A percentile compares a stretch with the other conserved stretches of the same genome.
Conservation (phyloP, 805 yeast genomes). For the Zygotorulaspora sp. region DNA sequence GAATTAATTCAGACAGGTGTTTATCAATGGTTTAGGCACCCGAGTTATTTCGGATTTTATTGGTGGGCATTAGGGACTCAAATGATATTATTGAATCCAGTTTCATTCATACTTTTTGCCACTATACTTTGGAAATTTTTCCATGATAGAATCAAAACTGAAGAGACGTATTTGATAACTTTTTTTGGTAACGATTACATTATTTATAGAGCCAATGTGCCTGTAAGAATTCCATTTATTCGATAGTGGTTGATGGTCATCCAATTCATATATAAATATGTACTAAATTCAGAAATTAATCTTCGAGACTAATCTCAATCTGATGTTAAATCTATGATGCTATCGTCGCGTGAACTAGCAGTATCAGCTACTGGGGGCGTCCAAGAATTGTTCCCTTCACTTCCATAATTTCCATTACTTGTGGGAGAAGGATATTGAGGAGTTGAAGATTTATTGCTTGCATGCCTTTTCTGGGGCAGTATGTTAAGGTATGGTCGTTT, state of each 20-base stretch:
- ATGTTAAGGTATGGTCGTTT: slow-evolving; percentile 26
- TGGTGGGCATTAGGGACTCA: slow-evolving; percentile 93
- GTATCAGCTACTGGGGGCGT: slow-evolving; percentile 6
- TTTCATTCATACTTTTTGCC: slow-evolving; percentile 51
- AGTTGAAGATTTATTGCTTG: slow-evolving; percentile 3
- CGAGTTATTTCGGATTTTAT: slow-evolving; percentile 86
- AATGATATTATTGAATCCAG: slow-evolving; percentile 59
- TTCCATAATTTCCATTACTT: slow-evolving; percentile 2
- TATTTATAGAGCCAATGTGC: slow-evolving; percentile 45
- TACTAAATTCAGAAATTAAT: too few relatives aligned
- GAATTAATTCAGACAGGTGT: slow-evolving; percentile 68
- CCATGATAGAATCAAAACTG: slow-evolving; percentile 57
- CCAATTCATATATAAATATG: too few relatives aligned
- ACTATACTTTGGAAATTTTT: slow-evolving; percentile 67
- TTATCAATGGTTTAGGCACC: slow-evolving; percentile 69
- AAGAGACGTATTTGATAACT: slow-evolving; percentile 57
- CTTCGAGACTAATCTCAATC: too few relatives aligned
- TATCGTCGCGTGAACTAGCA: slow-evolving; percentile 9
- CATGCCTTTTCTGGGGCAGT: slow-evolving; percentile 30
- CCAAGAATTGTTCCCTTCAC: background rate
- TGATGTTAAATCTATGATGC: slow-evolving; percentile 28
- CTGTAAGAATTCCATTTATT: slow-evolving; percentile 64
- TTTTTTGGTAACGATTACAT: slow-evolving; percentile 72
- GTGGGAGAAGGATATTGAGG: slow-evolving; percentile 4
- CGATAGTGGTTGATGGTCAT: too few relatives aligned